Evolutionary conservation across 768 basidiomycete species (phyloP), one percentile per base, ranked within the genome.

Genomic region (Dentipellis sp.): DNA sequence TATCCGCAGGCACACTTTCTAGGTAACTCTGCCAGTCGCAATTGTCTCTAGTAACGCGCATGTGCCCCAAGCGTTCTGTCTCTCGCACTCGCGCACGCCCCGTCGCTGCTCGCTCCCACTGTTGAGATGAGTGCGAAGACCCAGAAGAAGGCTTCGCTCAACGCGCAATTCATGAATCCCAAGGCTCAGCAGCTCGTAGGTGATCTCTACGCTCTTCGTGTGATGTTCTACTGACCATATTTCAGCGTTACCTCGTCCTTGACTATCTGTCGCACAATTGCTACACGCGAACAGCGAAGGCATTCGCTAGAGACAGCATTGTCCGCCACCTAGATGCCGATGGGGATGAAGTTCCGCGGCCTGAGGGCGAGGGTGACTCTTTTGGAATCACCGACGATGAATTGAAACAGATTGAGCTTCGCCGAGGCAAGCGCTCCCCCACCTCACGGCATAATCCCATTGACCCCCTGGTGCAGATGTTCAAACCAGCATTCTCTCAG

Each of bases 201-300:
- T 56, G 12, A 10, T 36, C 21, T n/a, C 37, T 29, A 29, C 29
- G 29, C 29, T 29, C 29, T 29, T 29, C 29, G 3, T 6, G 29
- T 6, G 29, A 29, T 29, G 29, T 29, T 29, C 40, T 56, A 21
- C 29, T 50, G 10, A 50, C 22, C 21, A 12, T 42, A 19, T 42
- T 14, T 67, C 64, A 90, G 88, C 81, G 83, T 46, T 67, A 77
- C 16, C 70, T 92, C 48, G 84, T 92, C 14, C 72, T 92, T 38
- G 83, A 88, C 62, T 92, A 91, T 65, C 78, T 93, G 1, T 80
- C 79, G 54, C 87, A 91, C 63, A 77, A 80, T 40, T 85, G 84
- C 56, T 88, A 84, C 67, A 79, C 81, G n/a, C 71, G 72, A 39
- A 89, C 91, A 0, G 87, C 88, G 2, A 74, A 75, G 36, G 83